phyloP scores from a whole-genome alignment of 2,329 filamentous ascomycete species.

The Stagonosporopsis chrysanthemi region DNA sequence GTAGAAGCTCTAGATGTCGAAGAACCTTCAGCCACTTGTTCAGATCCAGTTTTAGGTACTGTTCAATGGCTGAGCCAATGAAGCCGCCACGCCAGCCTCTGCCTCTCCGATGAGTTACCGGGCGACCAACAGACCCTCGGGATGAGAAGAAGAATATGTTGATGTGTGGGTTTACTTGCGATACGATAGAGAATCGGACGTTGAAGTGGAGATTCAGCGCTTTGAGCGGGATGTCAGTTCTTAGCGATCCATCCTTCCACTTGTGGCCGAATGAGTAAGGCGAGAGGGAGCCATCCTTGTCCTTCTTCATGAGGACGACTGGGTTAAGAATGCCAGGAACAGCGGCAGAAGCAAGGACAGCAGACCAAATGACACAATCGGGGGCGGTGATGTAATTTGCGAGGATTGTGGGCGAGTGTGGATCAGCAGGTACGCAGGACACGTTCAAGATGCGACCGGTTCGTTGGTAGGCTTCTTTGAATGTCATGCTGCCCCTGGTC shows the following conservation, averaged over 20 bases:
- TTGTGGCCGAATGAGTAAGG: constrained; percentile 98
- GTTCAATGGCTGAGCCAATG: constrained; percentile 87
- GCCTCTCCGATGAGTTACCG: constrained; percentile 91
- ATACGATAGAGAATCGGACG: constrained; percentile 94
- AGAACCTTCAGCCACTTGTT: constrained; percentile 98
- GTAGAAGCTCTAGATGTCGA: constrained; percentile 88
- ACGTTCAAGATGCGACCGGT: constrained; percentile 96
- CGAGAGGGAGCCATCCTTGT: constrained; percentile 74
- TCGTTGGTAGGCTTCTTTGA: constrained; percentile 90
- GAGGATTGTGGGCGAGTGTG: constrained; percentile 88
- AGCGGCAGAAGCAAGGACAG: constrained; percentile 90
- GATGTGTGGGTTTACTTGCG: constrained; percentile 92
- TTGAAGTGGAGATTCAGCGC: constrained; percentile 97
- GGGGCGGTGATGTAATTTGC: constrained; percentile 95
- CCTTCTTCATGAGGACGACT: constrained; percentile 90
- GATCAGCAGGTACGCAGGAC: constrained; percentile 93
- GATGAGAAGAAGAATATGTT: constrained; percentile 99
- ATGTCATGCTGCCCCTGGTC: constrained; percentile 88
- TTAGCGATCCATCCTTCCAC: constrained; percentile 95
- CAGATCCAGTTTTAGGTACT: constrained; percentile 94
- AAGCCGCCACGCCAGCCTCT: constrained; percentile 97
- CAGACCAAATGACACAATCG: constrained; percentile 98
- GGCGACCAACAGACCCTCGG: constrained; percentile 86
- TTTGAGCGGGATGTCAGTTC: constrained; percentile 95
- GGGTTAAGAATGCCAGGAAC: constrained; percentile 97